Evolutionary conservation across 805 yeast genomes (phyloP).

Genomic region (Candida peoriensis): DNA sequence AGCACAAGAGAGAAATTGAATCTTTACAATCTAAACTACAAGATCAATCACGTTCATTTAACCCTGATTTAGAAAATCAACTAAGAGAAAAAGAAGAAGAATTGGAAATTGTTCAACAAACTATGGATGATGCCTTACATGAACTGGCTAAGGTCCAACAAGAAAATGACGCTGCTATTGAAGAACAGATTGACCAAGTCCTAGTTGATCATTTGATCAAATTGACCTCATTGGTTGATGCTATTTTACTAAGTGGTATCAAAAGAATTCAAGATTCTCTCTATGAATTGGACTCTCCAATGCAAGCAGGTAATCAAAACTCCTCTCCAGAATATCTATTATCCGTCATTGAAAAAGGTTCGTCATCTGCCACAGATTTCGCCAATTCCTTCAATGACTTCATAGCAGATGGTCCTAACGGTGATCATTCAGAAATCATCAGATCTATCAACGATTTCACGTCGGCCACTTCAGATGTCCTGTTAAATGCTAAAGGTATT

Average conservation of each 20-base stretch:
- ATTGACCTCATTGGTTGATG: constrained; percentile 57
- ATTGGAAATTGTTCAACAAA: constrained; percentile 71
- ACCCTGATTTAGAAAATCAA: constrained; percentile 35
- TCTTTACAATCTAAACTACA: constrained; percentile 38
- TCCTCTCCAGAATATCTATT: constrained; percentile 66
- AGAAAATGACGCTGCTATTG: constrained; percentile 47
- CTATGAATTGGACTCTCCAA: constrained; percentile 68
- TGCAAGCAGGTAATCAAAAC: constrained; percentile 77
- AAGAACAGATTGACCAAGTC: constrained; percentile 54
- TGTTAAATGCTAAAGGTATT: constrained; percentile 68
- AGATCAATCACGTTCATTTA: constrained; percentile 14
- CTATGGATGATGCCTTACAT: constrained; percentile 65
- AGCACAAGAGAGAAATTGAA: constrained; percentile 59
- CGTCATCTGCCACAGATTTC: constrained; percentile 71
- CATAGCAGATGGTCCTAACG: constrained; percentile 69
- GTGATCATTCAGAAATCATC: constrained; percentile 58
- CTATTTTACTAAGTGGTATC: constrained; percentile 63
- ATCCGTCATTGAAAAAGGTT: constrained; percentile 65
- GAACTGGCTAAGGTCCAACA: constrained; percentile 48
- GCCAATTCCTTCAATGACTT: constrained; percentile 71
- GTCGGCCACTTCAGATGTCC: constrained; percentile 53
- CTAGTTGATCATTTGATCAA: constrained; percentile 43
- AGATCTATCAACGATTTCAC: constrained; percentile 60
- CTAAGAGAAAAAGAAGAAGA: constrained; percentile 71
- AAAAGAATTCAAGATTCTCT: constrained; percentile 68